phyloP scores from a whole-genome alignment of 75 land plant species.

The Picea sitchensis region DNA sequence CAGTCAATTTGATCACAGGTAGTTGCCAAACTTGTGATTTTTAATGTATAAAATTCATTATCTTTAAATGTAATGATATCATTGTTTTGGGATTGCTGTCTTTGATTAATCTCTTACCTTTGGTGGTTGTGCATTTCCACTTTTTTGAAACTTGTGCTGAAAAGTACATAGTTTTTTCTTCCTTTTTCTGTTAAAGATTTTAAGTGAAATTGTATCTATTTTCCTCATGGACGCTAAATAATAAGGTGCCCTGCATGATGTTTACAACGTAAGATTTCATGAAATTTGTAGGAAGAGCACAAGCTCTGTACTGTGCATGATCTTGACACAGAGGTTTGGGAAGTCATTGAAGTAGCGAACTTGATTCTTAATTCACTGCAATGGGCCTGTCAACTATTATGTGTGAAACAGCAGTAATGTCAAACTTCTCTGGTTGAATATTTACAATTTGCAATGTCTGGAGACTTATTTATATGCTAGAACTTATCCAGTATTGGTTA shows the following conservation, averaged over 20 bases:
- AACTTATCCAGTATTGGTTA: too few species aligned
- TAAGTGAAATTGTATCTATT: neutral
- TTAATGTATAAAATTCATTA: neutral
- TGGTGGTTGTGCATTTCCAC: neutral
- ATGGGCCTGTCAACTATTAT: neutral
- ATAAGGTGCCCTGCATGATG: neutral
- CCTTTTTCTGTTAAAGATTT: neutral
- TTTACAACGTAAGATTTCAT: too few species aligned
- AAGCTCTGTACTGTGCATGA: too few species aligned
- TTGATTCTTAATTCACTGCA: too few species aligned
- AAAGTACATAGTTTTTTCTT: neutral
- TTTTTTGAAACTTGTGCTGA: neutral
- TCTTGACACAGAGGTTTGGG: too few species aligned
- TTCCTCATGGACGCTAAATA: neutral
- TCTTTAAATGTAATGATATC: neutral
- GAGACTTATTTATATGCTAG: neutral
- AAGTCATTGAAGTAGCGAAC: too few species aligned
- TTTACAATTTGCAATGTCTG: neutral
- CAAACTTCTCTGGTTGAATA: conserved; percentile 2
- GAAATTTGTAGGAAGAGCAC: too few species aligned
- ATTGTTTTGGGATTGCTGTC: neutral
- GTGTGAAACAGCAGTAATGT: neutral
- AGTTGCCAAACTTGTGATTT: neutral
- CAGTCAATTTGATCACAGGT: neutral
- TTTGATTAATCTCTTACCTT: neutral